Evolutionary conservation across 768 basidiomycete genomes (phyloP).

Genomic region (Russula brevipes): DNA sequence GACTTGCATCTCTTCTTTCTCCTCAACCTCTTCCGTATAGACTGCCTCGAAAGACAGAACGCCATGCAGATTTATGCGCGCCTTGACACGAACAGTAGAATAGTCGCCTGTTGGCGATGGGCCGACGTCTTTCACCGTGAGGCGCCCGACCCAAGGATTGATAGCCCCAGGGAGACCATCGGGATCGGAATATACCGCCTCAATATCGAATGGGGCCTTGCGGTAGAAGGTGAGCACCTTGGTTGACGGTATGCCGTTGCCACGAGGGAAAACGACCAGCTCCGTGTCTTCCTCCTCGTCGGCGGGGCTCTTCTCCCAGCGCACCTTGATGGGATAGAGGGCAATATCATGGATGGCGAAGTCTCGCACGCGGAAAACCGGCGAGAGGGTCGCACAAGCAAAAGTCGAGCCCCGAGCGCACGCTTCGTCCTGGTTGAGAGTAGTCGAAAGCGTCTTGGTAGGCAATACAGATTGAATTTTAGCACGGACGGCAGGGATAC

Average conservation of each 20-base stretch:
- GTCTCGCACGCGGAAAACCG: constrained; percentile 96
- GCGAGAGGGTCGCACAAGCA: constrained; percentile 94
- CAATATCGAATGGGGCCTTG: constrained; percentile 80
- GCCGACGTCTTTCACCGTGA: constrained; percentile 79
- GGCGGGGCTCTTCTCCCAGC: constrained; percentile 69
- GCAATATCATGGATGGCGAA: constrained; percentile 86
- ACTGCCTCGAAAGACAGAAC: constrained; percentile 81
- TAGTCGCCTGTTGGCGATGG: constrained; percentile 64
- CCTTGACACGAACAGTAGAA: constrained; percentile 85
- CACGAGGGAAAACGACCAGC: constrained; percentile 82
- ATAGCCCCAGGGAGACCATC: constrained; percentile 64
- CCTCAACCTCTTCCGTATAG: constrained; percentile 79
- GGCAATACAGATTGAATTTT: constrained; percentile 80
- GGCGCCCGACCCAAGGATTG: constrained; percentile 81
- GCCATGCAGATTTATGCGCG: constrained; percentile 80
- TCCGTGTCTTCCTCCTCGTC: constrained; percentile 90
- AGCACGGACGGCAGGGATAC: constrained; percentile 86
- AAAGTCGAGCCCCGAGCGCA: constrained; percentile 95
- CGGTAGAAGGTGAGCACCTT: constrained; percentile 96
- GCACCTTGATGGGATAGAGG: constrained; percentile 84
- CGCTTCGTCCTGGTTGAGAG: constrained; percentile 98
- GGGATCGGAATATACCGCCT: constrained; percentile 78
- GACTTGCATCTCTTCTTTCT: constrained; percentile 65
- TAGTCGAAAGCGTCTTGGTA: constrained; percentile 80
- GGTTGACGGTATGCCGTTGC: constrained; percentile 85